These are phyloP conservation scores for Pichia sp. DNA, from an alignment of 1,139 yeast genomes.

Conservation along the genomic window DNA sequence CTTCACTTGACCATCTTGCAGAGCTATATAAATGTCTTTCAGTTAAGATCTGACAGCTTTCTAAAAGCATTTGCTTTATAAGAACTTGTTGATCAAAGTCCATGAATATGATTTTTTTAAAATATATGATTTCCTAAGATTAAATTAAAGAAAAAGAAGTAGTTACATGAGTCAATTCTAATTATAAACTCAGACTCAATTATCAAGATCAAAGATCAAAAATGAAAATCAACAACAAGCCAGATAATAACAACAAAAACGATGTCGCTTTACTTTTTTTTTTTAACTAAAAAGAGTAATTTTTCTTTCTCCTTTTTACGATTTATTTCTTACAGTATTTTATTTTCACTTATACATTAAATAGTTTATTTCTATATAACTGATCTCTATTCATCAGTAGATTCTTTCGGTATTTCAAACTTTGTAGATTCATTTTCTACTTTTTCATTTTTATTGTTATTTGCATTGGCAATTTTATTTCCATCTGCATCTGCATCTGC, in stretches of 20 bases:
- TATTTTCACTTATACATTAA: too few relatives aligned
- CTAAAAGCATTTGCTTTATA: conserved; percentile 10
- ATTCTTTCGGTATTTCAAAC: too few relatives aligned
- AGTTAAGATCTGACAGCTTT: conserved; percentile 9
- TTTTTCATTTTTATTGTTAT: too few relatives aligned
- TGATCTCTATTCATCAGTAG: not conserved
- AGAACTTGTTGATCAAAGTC: conserved; percentile 14
- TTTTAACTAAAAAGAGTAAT: too few relatives aligned
- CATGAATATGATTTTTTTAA: conserved; percentile 3
- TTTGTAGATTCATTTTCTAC: too few relatives aligned
- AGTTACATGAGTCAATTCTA: not conserved
- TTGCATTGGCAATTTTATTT: not conserved
- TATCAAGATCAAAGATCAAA: not conserved
- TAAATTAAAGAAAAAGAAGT: not conserved
- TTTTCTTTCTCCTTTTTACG: too few relatives aligned
- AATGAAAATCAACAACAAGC: not conserved
- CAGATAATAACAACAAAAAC: not conserved
- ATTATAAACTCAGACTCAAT: not conserved
- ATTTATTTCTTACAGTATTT: too few relatives aligned
- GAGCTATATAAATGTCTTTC: conserved; percentile 14
- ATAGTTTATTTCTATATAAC: too few relatives aligned
- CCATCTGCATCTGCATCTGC: not conserved
- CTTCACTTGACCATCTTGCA: conserved; percentile 19
- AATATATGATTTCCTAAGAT: too few relatives aligned
- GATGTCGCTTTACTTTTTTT: too few relatives aligned